phyloP scores from a whole-genome alignment of 768 basidiomycete species.

The Obba rivulosa region DNA sequence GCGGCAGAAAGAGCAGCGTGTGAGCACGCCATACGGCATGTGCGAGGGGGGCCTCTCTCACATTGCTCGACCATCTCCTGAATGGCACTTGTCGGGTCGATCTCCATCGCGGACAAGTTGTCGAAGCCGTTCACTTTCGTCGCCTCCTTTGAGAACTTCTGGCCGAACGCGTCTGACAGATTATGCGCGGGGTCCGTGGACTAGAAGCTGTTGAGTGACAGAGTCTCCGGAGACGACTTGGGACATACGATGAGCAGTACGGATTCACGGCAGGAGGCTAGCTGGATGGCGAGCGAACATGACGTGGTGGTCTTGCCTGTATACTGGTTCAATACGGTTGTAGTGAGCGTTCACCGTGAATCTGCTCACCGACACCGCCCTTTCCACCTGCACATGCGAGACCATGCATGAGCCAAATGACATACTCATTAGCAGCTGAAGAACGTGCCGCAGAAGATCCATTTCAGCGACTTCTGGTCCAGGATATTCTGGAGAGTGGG shows the following conservation, averaged over 20 bases:
- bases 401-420: constrained; percentile 6
- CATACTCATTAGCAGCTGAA: constrained; percentile 2
- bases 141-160: constrained; percentile 99
- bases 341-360: not conserved
- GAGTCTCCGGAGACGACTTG: not conserved
- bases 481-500: constrained; percentile 92
- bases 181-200: constrained; percentile 99
- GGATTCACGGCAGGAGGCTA: constrained; percentile 86
- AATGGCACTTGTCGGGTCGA: constrained; percentile 95
- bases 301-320: constrained; percentile 98
- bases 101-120: constrained; percentile 98
- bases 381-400: constrained; percentile 69
- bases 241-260: constrained; percentile 87
- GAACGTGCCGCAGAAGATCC: constrained; percentile 95
- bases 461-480: constrained; percentile 90
- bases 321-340: not conserved
- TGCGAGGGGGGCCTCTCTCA: constrained; percentile 22
- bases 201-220: constrained; percentile 40
- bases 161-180: constrained; percentile 95
- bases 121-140: constrained; percentile 97
- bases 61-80: constrained; percentile 99
- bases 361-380: constrained; percentile 87
- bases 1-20: not conserved
- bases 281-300: constrained; percentile 95
- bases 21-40: not conserved